Base-by-base conservation (phyloP, 306 rosid genomes). In the Psophocarpus tetragonolobus region DNA sequence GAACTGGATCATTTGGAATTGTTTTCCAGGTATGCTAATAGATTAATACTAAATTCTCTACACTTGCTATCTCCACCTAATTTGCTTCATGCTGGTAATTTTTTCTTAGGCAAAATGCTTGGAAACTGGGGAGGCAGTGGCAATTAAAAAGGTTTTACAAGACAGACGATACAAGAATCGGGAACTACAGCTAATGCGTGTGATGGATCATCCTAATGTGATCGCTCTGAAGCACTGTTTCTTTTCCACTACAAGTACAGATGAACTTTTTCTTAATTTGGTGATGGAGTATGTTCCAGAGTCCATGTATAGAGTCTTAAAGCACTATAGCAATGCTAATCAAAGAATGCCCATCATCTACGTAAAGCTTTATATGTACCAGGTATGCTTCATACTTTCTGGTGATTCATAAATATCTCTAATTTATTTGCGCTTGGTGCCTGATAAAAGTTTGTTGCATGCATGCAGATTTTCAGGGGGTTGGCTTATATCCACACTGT, bases 251-350 rank as follows among this genome's bases (percentile, higher is more conserved):
- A 92, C 98, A 56, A 89, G 87, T 80, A 89, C 89, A 57, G 87
- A 95, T 73, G 97, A 95, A 74, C 98, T 95, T 71, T 94, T 88
- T 83, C 97, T 94, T 66, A 94, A 94, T 88, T 77, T 94, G 90
- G 98, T 94, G 71, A 95, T 95, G 98, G 98, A 95, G 60, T 95
- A 90, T 89, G 97, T 95, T 65, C 97, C 98, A 2, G 96, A 92
- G 81, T 88, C 93, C 74, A 91, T 95, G 95, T 91, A 85, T 61
- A 85, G 93, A 65, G 96, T 95, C 74, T 80, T 92, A 79, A 92
- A 87, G 87, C 97, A 90, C 82, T 95, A 95, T 45, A 92, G 82
- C 74, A 86, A 82, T 82, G 95, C 89, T 61, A 90, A 86, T 82
- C 97, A 89, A 77, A 88, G 97, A 86, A 92, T 95, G 90, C 97